Percentiles rank a stretch among this genome's conserved stretches.
These are phyloP conservation scores for Debaryomyces psychrophilus DNA, from an alignment of 1,139 yeast species.

Conservation along the genomic window DNA sequence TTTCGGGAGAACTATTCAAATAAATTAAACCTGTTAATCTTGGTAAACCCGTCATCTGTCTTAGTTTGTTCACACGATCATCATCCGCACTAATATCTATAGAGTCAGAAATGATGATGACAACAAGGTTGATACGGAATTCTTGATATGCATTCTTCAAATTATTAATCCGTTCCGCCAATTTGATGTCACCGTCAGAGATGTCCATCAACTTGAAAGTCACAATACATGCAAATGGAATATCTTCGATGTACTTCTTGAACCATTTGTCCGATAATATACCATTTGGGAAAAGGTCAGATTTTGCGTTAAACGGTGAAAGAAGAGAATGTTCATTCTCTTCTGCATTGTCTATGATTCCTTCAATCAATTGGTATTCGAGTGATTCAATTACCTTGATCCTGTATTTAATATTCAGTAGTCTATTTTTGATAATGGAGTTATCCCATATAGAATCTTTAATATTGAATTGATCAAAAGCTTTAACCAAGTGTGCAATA, in stretches of 20 bases:
- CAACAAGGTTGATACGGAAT: conserved; percentile 30
- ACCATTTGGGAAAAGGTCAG: conserved; percentile 49
- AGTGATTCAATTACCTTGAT: conserved; percentile 21
- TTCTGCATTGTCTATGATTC: background rate
- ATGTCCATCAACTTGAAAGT: conserved; percentile 23
- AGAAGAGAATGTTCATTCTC: conserved; percentile 29
- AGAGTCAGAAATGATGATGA: conserved; percentile 25
- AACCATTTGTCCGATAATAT: conserved; percentile 43
- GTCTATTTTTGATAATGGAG: conserved; percentile 40
- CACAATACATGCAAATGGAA: conserved; percentile 41
- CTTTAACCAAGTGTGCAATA: conserved; percentile 10
- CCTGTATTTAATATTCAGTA: conserved; percentile 38
- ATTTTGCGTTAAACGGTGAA: conserved; percentile 42
- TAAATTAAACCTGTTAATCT: conserved; percentile 35
- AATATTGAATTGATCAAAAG: conserved; percentile 26
- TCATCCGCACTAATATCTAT: conserved; percentile 16
- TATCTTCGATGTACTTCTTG: conserved; percentile 30
- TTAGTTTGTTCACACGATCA: conserved; percentile 28
- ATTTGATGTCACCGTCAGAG: conserved; percentile 19
- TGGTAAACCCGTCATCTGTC: conserved; percentile 36
- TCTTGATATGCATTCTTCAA: conserved; percentile 22
- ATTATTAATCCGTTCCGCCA: conserved; percentile 24
- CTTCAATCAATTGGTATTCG: background rate
- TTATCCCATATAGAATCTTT: conserved; percentile 41
- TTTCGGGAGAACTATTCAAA: conserved; percentile 19